phyloP scores from a whole-genome alignment of 768 basidiomycete genomes.

The Lyophyllum decastes region DNA sequence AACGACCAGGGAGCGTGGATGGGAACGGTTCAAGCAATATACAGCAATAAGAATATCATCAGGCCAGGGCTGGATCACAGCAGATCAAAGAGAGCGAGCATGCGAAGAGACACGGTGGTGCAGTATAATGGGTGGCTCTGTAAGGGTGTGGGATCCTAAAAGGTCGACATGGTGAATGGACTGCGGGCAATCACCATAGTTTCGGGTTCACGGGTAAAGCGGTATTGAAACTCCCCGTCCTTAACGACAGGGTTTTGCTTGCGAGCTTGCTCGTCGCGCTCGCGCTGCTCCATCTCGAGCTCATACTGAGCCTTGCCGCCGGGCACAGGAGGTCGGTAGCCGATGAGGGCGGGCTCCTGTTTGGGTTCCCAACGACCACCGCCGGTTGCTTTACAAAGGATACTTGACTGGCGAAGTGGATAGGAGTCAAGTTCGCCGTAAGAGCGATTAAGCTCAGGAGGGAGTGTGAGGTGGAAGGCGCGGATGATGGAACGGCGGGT shows the following conservation, averaged over 20 bases:
- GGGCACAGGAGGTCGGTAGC: constrained; percentile 58
- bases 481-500: constrained; percentile 31
- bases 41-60: constrained; percentile 51
- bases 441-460: constrained; percentile 45
- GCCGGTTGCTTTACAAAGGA: constrained; percentile 76
- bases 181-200: constrained; percentile 43
- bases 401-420: constrained; percentile 64
- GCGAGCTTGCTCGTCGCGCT: constrained; percentile 49
- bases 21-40: constrained; percentile 33
- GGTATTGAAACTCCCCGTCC: constrained; percentile 70
- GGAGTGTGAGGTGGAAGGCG: constrained; percentile 38
- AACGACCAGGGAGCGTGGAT: constrained; percentile 19
- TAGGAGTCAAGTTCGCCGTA: constrained; percentile 76
- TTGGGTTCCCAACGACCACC: constrained; percentile 83
- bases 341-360: constrained; percentile 43
- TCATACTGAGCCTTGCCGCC: constrained; percentile 71
- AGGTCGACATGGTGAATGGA: constrained; percentile 61
- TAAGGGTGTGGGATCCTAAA: constrained; percentile 35
- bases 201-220: constrained; percentile 53
- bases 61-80: constrained; percentile 17
- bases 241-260: constrained; percentile 64
- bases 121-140: constrained; percentile 7
- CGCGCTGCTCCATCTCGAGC: constrained; percentile 68
- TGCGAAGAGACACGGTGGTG: not conserved
- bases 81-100: constrained; percentile 11